Conservation (phyloP, 352 stramenopile genomes). For the Globisporangium yorkense region DNA sequence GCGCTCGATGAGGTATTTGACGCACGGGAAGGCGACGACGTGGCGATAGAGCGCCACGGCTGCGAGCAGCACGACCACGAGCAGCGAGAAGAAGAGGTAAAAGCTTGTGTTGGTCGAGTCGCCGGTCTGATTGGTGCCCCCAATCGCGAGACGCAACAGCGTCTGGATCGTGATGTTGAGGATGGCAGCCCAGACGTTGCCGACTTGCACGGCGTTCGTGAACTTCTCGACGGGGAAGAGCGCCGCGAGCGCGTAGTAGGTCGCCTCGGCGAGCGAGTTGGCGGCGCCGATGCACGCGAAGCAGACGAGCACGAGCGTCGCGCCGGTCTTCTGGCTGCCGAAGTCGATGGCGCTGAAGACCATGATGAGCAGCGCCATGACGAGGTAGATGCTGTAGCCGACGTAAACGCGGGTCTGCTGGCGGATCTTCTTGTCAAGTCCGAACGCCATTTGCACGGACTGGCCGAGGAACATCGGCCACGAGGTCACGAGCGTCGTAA, state of each 20-base stretch:
- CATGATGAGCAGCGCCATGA: slow-evolving; percentile 58
- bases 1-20: slow-evolving; percentile 51
- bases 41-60: slow-evolving; percentile 42
- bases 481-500: slow-evolving; percentile 49
- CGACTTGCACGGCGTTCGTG: slow-evolving; percentile 63
- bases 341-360: slow-evolving; percentile 50
- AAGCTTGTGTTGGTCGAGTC: slow-evolving; percentile 30
- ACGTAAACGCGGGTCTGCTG: slow-evolving; percentile 34
- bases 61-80: slow-evolving; percentile 39
- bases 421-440: slow-evolving; percentile 49
- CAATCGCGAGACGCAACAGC: slow-evolving; percentile 43
- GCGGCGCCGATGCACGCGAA: slow-evolving; percentile 42
- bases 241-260: slow-evolving; percentile 52
- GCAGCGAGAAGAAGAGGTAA: slow-evolving; percentile 58
- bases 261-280: slow-evolving; percentile 54
- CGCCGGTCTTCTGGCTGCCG: slow-evolving; percentile 37
- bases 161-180: slow-evolving; percentile 56
- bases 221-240: slow-evolving; percentile 65
- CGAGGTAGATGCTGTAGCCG: slow-evolving; percentile 49
- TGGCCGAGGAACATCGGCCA: slow-evolving; percentile 62
- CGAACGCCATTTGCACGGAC: slow-evolving; percentile 42
- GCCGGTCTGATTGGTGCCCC: slow-evolving; percentile 32
- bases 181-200: slow-evolving; percentile 40
- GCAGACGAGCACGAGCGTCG: slow-evolving; percentile 44
- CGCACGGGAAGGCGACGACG: slow-evolving; percentile 27